These are phyloP conservation scores for Taphrina populina DNA, from an alignment of 1,139 yeast species.

Conservation along the genomic window DNA sequence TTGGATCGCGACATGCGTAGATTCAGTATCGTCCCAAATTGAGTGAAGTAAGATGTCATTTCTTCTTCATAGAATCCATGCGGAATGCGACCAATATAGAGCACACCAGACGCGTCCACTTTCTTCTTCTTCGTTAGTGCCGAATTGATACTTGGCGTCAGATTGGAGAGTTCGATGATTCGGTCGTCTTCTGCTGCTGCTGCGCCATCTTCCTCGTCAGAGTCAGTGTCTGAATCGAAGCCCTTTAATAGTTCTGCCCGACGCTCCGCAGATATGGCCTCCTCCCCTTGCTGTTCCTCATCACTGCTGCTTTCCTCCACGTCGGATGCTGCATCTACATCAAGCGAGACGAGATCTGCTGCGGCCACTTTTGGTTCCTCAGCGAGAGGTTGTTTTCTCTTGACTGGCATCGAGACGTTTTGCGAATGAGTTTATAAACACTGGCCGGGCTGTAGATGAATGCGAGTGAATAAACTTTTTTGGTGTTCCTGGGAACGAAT, in stretches of 20 bases:
- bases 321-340: not conserved
- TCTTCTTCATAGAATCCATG: slow-evolving; percentile 87
- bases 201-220: slow-evolving; percentile 19
- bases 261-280: slow-evolving; percentile 7
- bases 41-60: slow-evolving; percentile 74
- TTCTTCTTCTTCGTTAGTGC: slow-evolving; percentile 21
- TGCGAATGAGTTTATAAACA: too few species aligned
- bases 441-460: too few species aligned
- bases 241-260: slow-evolving; percentile 10
- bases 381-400: slow-evolving; percentile 7
- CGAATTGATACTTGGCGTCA: slow-evolving; percentile 19
- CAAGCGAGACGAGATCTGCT: not conserved
- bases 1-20: slow-evolving; percentile 83
- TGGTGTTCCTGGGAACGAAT: too few species aligned
- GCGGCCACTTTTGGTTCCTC: not conserved
- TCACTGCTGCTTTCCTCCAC: slow-evolving; percentile 2
- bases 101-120: slow-evolving; percentile 53
- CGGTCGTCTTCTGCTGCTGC: slow-evolving; percentile 28
- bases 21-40: slow-evolving; percentile 80
- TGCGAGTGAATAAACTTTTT: too few species aligned
- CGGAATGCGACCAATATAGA: slow-evolving; percentile 90
- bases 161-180: slow-evolving; percentile 25
- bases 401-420: slow-evolving; percentile 18
- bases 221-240: slow-evolving; percentile 23
- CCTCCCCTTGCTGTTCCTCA: slow-evolving; percentile 19